Base-by-base conservation (phyloP, 2,329 filamentous ascomycete species). In the Acrocalymma vagum region DNA sequence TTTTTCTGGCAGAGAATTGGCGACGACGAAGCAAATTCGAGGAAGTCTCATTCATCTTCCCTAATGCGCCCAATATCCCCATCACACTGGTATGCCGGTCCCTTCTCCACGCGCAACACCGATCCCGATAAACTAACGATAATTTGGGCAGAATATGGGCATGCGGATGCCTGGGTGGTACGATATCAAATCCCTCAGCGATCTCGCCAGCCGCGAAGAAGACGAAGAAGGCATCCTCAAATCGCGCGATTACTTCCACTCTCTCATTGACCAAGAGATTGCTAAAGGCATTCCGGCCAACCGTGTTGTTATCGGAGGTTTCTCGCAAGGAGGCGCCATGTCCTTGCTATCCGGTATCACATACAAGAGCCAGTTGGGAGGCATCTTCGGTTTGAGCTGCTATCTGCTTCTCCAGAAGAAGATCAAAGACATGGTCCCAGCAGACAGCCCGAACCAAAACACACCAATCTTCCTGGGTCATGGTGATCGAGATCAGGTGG, bases 11-110 rank as follows among this genome's bases (percentile, higher is more conserved):
- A 21, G 86, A 95, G 76, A 90, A 93, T 71, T 96, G 88, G 87
- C 85, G 90, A 39, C 80, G 86, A 22, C 82, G 88, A 35, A 82
- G 84, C 69, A 86, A 86, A 63, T 90, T 97, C 51, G 83, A 91
- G 42, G 88, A 96, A 72, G 89, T 96, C 67, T 88, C 93, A 65
- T 97, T 97, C 71, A 83, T 99, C 63, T 86, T 99, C 70, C 94
- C 94, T 11, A 89, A 96, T 74, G 94, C 94, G 18, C 91, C 93
- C 5, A 74, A 72, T 24, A 94, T 95, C 38, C 90, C 91, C 21
- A 90, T 96, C 65, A 92, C 90, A n/a, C 77, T 85, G 59, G 87
- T 90, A 72, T 62, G 81, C 73, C 20, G 9, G 14, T 25, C 9
- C 23, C 15, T 25, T n/a, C 16, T 17, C 11, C 24, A 20, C 44